A percentile compares a stretch with the other conserved stretches of the same genome.
These are phyloP conservation scores for Chalaropsis ovoidea DNA, from an alignment of 2,329 filamentous ascomycete species.

Conservation along the genomic window DNA sequence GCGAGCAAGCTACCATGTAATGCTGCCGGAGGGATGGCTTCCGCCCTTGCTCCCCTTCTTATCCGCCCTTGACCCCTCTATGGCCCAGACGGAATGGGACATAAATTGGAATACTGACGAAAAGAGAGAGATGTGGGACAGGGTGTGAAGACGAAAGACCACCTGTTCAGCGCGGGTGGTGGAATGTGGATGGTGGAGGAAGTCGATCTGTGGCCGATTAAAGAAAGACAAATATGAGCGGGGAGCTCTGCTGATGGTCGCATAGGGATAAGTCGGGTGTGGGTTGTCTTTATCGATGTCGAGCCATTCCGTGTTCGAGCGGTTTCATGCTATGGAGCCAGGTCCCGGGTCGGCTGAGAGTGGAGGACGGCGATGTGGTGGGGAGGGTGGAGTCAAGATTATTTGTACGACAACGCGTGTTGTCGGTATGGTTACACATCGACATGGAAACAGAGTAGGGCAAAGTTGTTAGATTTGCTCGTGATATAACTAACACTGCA, in stretches of 20 bases:
- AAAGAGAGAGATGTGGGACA: not conserved
- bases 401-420: not conserved
- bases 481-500: not conserved
- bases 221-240: not conserved
- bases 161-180: conserved; percentile 6
- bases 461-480: not conserved
- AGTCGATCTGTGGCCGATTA: not conserved
- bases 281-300: too few species aligned
- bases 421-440: not conserved
- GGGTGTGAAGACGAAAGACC: not conserved
- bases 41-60: not conserved
- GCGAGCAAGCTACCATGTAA: not conserved
- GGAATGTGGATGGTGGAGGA: not conserved
- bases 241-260: not conserved
- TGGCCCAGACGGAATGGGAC: not conserved
- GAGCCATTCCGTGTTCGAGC: too few species aligned
- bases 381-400: not conserved
- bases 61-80: not conserved
- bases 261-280: too few species aligned
- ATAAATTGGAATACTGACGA: not conserved
- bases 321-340: too few species aligned
- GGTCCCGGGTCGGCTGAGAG: not conserved
- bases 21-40: not conserved
- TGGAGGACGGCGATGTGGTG: not conserved
- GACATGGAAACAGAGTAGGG: not conserved